Evolutionary conservation across 1,139 yeast species (phyloP), one percentile per base, ranked within the genome.

Genomic region (Torulaspora pretoriensis): DNA sequence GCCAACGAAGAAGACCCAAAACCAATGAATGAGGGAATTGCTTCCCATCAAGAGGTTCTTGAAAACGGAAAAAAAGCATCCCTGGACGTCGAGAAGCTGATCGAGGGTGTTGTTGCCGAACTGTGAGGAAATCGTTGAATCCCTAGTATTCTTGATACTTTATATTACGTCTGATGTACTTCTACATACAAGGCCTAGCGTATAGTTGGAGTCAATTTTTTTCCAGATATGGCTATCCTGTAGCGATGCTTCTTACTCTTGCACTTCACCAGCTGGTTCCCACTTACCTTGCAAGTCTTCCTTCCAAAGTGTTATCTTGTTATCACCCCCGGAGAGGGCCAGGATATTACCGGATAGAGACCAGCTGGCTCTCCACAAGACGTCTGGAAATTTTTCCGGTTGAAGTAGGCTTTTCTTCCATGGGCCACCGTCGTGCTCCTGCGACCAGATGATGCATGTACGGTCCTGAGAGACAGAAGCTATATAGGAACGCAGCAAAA

Each of bases 381-480:
- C 97, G 63, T 92, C 98, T 13, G 96, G 94, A 74, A 92, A 92
- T 63, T 81, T 83, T 41, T 87, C 96, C 28, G 77, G 77, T 42
- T 83, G 80, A 63, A 94, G 75, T 37, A 75, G 70, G 54, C 81
- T 83, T 66, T 84, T 85, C 65, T 81, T 81, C 99, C 98, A 94
- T 48, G 74, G 73, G 3, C 82, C 85, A 39, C 73, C 71, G 47
- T 70, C 71, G 45, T 73, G 77, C 52, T 83, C 90, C 61, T 80
- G 82, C 19, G 96, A 83, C 98, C 98, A 92, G 64, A 92, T 86
- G 52, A 89, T 75, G 46, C 94, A 97, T 1, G 95, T 85, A 64
- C 89, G 83, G 67, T 94, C 98, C 70, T 94, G 98, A 14, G 97
- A 90, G 12, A 97, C 97, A 37, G 96, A 83, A n/a, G 98, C 98